These are phyloP conservation scores for Camellia sinensis DNA, from an alignment of 148 eudicot species.

Conservation along the genomic window DNA sequence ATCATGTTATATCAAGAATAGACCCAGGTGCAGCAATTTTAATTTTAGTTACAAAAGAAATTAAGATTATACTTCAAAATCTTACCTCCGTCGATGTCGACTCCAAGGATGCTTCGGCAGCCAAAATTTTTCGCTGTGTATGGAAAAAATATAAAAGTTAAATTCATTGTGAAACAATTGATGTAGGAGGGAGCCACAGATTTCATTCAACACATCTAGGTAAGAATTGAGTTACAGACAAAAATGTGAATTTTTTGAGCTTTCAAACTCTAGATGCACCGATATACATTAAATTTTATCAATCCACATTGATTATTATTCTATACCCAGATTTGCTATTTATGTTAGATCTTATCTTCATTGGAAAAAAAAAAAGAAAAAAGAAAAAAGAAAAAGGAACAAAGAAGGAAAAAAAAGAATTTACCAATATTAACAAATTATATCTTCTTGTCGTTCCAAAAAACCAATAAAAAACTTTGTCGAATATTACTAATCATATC, in stretches of 20 bases:
- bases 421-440: not conserved
- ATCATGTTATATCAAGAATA: no score
- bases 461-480: not conserved
- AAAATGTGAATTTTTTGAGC: not conserved
- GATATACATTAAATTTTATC: not conserved
- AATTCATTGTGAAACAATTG: not conserved
- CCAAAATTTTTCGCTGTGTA: constrained; percentile 77
- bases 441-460: not conserved
- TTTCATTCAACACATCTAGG: not conserved
- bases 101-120: constrained; percentile 77
- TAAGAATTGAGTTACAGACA: not conserved
- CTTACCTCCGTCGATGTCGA: constrained; percentile 88
- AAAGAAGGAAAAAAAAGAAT: no score
- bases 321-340: no score
- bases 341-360: no score
- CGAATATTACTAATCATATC: not conserved
- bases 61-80: constrained; percentile 4
- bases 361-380: no score
- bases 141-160: not conserved
- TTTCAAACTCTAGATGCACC: not conserved
- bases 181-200: not conserved
- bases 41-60: constrained; percentile 7
- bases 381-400: no score
- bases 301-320: no score
- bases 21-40: no score